Percentiles rank a stretch among this genome's conserved stretches.
phyloP scores from a whole-genome alignment of 129 eudicot genomes.

The Ambrosia trifida region DNA sequence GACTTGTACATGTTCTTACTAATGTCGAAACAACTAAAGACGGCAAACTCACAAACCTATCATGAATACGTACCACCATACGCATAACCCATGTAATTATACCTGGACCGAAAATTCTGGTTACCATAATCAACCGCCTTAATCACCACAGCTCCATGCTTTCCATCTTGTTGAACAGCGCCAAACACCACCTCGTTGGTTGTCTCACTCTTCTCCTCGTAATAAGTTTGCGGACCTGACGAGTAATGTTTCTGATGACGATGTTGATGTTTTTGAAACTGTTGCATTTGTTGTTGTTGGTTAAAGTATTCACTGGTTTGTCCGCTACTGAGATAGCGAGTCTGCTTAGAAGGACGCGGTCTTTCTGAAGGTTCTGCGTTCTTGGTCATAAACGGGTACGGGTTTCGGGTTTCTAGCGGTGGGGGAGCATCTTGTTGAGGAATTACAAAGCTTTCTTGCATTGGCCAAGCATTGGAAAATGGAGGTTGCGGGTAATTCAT shows the following conservation, averaged over 20 bases:
- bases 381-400: conserved; percentile 46
- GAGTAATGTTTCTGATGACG: conserved; percentile 63
- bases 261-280: conserved; percentile 47
- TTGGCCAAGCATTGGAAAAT: conserved; percentile 57
- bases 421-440: conserved; percentile 76
- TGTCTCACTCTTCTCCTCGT: conserved; percentile 58
- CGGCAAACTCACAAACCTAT: conserved; percentile 7
- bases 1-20: conserved; percentile 27
- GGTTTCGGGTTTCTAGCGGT: conserved; percentile 54
- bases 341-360: conserved; percentile 59
- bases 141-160: conserved; percentile 74
- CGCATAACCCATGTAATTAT: conserved; percentile 70
- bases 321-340: conserved; percentile 39
- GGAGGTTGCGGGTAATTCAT: conserved; percentile 58
- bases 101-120: conserved; percentile 66
- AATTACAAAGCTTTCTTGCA: conserved; percentile 73
- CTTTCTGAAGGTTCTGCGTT: conserved; percentile 44
- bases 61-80: conserved; percentile 57
- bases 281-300: conserved; percentile 55
- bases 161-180: conserved; percentile 83
- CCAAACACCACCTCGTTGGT: conserved; percentile 88
- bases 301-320: conserved; percentile 37
- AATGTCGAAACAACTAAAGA: conserved; percentile 5
- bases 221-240: conserved; percentile 53
- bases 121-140: conserved; percentile 68